Percentiles rank a stretch among this genome's conserved stretches.
phyloP scores from a whole-genome alignment of 2,329 filamentous ascomycete species.

The Penicillium crustosum region DNA sequence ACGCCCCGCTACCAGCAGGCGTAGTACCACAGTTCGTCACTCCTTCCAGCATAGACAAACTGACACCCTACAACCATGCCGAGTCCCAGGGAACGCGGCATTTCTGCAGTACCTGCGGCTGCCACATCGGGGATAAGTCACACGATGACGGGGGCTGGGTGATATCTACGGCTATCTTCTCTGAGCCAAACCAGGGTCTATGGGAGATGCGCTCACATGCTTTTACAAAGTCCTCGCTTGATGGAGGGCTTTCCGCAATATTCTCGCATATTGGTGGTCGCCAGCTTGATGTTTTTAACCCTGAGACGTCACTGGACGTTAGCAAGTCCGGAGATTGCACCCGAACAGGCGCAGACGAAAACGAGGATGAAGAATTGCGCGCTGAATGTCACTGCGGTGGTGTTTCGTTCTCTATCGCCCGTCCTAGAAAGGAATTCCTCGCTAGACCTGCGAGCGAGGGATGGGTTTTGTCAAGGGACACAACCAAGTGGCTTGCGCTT shows the following conservation, averaged over 20 bases:
- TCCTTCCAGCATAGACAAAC: slow-evolving; percentile 19
- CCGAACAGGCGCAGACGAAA: background rate
- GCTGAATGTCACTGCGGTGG: slow-evolving; percentile 48
- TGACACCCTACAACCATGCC: slow-evolving; percentile 35
- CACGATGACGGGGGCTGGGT: slow-evolving; percentile 18
- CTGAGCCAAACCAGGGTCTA: slow-evolving; percentile 15
- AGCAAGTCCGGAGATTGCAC: background rate
- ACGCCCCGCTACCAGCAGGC: slow-evolving; percentile 22
- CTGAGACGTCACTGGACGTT: background rate
- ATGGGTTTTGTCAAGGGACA: slow-evolving; percentile 21
- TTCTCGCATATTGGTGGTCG: slow-evolving; percentile 18
- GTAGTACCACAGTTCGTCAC: slow-evolving; percentile 25
- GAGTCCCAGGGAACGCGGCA: slow-evolving; percentile 31
- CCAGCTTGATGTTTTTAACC: slow-evolving; percentile 16
- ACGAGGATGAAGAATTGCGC: slow-evolving; percentile 25
- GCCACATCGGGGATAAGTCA: slow-evolving; percentile 29
- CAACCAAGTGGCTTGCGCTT: slow-evolving; percentile 26
- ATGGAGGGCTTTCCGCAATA: slow-evolving; percentile 20
- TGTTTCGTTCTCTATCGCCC: slow-evolving; percentile 44
- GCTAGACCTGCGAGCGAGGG: slow-evolving; percentile 22
- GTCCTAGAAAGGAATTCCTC: slow-evolving; percentile 35
- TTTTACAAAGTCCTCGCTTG: slow-evolving; percentile 18
- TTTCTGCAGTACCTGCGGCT: slow-evolving; percentile 49
- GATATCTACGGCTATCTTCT: slow-evolving; percentile 28
- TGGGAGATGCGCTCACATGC: slow-evolving; percentile 23